phyloP scores from a whole-genome alignment of 805 yeast species.

The Starmerella bombi region DNA sequence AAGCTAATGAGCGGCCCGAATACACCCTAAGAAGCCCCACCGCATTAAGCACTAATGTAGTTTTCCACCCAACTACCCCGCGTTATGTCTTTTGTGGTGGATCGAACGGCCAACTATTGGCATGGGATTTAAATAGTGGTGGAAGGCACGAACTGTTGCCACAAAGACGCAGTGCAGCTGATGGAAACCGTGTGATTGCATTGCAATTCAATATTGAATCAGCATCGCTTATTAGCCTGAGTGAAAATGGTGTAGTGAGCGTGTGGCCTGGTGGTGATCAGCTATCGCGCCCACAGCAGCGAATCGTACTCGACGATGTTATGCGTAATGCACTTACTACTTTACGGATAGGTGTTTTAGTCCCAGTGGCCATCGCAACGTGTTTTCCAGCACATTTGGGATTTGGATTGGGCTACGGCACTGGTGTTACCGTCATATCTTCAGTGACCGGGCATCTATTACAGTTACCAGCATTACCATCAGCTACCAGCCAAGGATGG shows the following conservation, averaged over 20 bases:
- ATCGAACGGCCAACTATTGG: constrained; percentile 68
- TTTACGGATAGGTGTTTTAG: constrained; percentile 7
- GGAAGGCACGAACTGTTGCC: constrained; percentile 22
- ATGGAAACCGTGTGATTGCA: constrained; percentile 25
- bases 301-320: constrained; percentile 18
- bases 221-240: constrained; percentile 25
- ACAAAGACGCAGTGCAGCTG: constrained; percentile 26
- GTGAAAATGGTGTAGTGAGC: constrained; percentile 30
- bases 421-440: constrained; percentile 10
- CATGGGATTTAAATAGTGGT: constrained; percentile 65
- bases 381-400: constrained; percentile 4
- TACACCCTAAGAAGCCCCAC: constrained; percentile 34
- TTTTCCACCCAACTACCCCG: constrained; percentile 32
- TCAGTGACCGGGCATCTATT: constrained; percentile 13
- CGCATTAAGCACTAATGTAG: constrained; percentile 28
- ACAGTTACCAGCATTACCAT: constrained; percentile 9
- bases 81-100: constrained; percentile 42
- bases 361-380: constrained; percentile 12
- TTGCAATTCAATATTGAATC: constrained; percentile 24
- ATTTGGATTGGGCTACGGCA: constrained; percentile 14
- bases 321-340: constrained; percentile 3
- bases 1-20: constrained; percentile 28
- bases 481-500: neutral
- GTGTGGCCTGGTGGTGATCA: constrained; percentile 29
- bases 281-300: constrained; percentile 28